Conservation (phyloP, 768 basidiomycete genomes). For the Gyrodon lividus region DNA sequence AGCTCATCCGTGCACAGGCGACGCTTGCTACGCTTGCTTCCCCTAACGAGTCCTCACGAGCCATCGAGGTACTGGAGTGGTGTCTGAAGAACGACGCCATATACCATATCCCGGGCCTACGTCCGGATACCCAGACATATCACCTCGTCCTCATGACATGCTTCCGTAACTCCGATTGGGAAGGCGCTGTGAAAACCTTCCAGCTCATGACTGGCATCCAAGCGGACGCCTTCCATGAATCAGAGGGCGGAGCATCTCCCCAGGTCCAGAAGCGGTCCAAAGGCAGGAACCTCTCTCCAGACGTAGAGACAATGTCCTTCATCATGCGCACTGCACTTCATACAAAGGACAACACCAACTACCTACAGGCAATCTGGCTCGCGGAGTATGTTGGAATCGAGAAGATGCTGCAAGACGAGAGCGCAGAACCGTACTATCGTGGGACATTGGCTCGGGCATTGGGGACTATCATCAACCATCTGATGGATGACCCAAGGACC, state of each 20-base stretch:
- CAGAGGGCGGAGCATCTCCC: conserved; percentile 39
- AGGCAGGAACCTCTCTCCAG: conserved; percentile 46
- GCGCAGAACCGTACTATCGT: conserved; percentile 37
- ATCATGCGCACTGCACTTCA: conserved; percentile 59
- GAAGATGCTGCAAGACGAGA: conserved; percentile 29
- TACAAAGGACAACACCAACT: conserved; percentile 46
- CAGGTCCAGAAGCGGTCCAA: conserved; percentile 40
- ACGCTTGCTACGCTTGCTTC: conserved; percentile 40
- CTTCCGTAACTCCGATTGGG: conserved; percentile 65
- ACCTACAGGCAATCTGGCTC: conserved; percentile 63
- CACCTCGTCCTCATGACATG: conserved; percentile 64
- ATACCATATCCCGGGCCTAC: conserved; percentile 42
- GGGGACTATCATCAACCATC: conserved; percentile 38
- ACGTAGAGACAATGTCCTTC: conserved; percentile 53
- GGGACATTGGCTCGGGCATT: conserved; percentile 50
- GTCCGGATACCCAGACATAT: conserved; percentile 44
- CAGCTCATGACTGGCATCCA: conserved; percentile 74
- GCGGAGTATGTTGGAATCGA: conserved; percentile 46
- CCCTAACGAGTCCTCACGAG: conserved; percentile 41
- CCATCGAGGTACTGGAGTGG: conserved; percentile 65
- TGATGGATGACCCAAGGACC: conserved; percentile 25
- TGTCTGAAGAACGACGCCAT: conserved; percentile 57
- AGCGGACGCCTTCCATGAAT: conserved; percentile 43
- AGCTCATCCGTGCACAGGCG: conserved; percentile 54
- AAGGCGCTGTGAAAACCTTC: conserved; percentile 52